Conservation (phyloP, 2,329 filamentous ascomycete genomes). For the Diaporthe humulicola region DNA sequence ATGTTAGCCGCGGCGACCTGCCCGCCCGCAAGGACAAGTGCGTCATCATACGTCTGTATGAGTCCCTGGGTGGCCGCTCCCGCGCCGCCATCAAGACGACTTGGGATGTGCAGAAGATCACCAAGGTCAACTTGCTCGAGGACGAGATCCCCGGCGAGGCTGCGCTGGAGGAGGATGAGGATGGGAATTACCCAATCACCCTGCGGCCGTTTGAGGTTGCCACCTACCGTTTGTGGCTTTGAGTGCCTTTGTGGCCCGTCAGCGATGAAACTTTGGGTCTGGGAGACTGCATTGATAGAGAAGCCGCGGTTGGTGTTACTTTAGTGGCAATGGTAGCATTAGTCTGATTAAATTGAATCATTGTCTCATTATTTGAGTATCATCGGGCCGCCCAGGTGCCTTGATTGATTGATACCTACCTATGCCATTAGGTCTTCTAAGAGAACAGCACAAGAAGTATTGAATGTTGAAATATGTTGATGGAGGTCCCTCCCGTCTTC, state of each 20-base stretch:
- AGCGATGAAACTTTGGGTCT: neutral
- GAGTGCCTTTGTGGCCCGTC: slow-evolving; percentile 41
- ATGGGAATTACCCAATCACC: slow-evolving; percentile 70
- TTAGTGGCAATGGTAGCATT: neutral
- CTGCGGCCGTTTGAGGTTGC: slow-evolving; percentile 88
- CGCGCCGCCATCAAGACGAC: slow-evolving; percentile 77
- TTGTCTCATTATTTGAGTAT: neutral
- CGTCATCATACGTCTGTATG: slow-evolving; percentile 88
- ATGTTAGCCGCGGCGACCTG: slow-evolving; percentile 74
- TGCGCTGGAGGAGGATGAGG: slow-evolving; percentile 70
- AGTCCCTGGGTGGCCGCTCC: slow-evolving; percentile 86
- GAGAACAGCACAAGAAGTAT: neutral
- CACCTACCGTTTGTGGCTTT: slow-evolving; percentile 76
- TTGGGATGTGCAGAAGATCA: slow-evolving; percentile 80
- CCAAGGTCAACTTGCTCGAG: slow-evolving; percentile 89
- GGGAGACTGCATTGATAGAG: slow-evolving; percentile 10
- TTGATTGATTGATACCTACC: no score
- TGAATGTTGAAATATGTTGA: no score
- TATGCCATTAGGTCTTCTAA: neutral
- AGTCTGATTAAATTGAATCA: slow-evolving; percentile 12
- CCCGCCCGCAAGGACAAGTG: slow-evolving; percentile 79
- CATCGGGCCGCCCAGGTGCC: neutral
- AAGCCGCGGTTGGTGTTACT: neutral
- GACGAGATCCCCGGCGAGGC: slow-evolving; percentile 71
- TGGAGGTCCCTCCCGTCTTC: no score